phyloP scores from a whole-genome alignment of 441 rosid species.

The Pelargonium myrrhifolium region DNA sequence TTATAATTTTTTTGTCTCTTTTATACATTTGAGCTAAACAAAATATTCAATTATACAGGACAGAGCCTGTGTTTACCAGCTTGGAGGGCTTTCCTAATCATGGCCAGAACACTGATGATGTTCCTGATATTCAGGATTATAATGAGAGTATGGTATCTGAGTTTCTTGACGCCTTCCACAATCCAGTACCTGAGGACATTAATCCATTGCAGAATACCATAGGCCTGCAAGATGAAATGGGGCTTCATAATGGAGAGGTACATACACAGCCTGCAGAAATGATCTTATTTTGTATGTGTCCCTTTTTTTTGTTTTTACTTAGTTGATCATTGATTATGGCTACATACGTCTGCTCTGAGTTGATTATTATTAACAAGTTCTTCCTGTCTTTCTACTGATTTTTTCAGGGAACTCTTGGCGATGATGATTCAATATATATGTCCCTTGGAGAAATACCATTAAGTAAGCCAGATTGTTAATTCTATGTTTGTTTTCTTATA shows the following conservation, averaged over 20 bases:
- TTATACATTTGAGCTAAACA: constrained; percentile 18
- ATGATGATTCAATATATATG: constrained; percentile 90
- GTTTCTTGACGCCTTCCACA: constrained; percentile 49
- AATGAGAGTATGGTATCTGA: constrained; percentile 70
- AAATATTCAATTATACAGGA: constrained; percentile 38
- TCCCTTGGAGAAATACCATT: constrained; percentile 95
- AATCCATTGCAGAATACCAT: constrained; percentile 21
- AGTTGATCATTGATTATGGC: constrained; percentile 1
- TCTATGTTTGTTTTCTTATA: constrained; percentile 23
- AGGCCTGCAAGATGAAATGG: constrained; percentile 37
- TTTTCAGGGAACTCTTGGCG: constrained; percentile 70
- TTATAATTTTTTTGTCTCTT: neutral
- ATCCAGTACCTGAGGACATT: constrained; percentile 40
- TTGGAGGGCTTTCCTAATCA: constrained; percentile 29
- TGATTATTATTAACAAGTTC: neutral
- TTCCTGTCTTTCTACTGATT: constrained; percentile 12
- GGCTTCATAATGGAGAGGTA: constrained; percentile 69
- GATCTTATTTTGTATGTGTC: neutral
- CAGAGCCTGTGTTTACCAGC: constrained; percentile 37
- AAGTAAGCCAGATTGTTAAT: constrained; percentile 49
- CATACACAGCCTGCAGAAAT: constrained; percentile 19
- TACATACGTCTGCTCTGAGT: neutral
- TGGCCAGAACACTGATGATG: constrained; percentile 31
- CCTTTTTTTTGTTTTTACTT: neutral
- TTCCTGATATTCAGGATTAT: constrained; percentile 49